Evolutionary conservation across 176 grass and related monocot genomes (phyloP).

Genomic region (Oryza australiensis): DNA sequence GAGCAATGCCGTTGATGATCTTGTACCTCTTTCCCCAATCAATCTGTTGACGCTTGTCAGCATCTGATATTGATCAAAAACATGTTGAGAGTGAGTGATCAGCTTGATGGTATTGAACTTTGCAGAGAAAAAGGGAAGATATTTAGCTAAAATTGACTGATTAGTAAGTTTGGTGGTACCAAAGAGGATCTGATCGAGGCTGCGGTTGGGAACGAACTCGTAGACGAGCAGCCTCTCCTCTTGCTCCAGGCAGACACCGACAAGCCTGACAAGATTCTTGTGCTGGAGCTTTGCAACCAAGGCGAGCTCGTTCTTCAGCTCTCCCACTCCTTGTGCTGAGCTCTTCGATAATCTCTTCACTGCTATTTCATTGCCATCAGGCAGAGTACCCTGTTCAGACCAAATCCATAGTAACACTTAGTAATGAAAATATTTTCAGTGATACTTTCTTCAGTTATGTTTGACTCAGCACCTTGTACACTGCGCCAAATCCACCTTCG

Average conservation of each 20-base stretch:
- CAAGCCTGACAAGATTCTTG: conserved; percentile 42
- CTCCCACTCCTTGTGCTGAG: conserved; percentile 22
- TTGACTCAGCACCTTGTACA: conserved; percentile 45
- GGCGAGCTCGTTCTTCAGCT: conserved; percentile 40
- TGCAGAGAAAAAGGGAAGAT: not conserved
- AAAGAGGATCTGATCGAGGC: conserved; percentile 29
- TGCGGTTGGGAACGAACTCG: conserved; percentile 35
- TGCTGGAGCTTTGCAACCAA: conserved; percentile 41
- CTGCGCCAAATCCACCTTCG: conserved; percentile 45
- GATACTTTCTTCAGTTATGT: not conserved
- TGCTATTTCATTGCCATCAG: conserved; percentile 27
- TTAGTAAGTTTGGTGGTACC: not conserved
- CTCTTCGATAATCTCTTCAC: conserved; percentile 35
- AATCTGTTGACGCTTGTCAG: conserved; percentile 12
- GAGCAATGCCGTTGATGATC: conserved; percentile 54
- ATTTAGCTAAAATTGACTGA: rapidly evolving
- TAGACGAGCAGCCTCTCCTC: conserved; percentile 32
- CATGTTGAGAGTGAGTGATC: not conserved
- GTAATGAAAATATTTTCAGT: not conserved
- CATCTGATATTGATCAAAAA: conserved; percentile 1
- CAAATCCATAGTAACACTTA: not conserved
- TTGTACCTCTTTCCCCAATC: conserved; percentile 48
- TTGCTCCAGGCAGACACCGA: conserved; percentile 36
- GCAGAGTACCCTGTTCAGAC: conserved; percentile 30
- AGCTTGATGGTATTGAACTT: not conserved